A percentile compares a stretch with the other conserved stretches of the same genome.
Conservation (phyloP, 768 basidiomycete genomes). For the Cystofilobasidium bisporidii region DNA sequence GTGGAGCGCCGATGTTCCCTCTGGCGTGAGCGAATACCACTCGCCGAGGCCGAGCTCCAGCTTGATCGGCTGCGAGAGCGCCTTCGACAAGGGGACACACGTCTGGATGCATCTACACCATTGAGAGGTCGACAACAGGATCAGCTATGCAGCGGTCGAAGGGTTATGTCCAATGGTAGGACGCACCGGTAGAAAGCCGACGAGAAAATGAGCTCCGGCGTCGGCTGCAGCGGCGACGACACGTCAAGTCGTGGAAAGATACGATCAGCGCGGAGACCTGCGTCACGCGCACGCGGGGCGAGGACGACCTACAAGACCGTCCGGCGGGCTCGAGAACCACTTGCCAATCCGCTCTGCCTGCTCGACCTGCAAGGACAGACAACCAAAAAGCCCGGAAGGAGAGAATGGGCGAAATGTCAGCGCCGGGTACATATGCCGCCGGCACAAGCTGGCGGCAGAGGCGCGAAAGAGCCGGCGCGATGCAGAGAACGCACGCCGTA, state of each 20-base stretch:
- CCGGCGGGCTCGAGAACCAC: constrained; percentile 3
- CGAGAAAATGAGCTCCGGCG: constrained; percentile 37
- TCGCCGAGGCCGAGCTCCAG: constrained; percentile 39
- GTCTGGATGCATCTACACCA: constrained; percentile 41
- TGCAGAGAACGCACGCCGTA: constrained; percentile 15
- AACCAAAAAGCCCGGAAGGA: background rate
- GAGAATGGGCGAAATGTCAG: background rate
- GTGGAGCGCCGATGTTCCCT: constrained; percentile 32
- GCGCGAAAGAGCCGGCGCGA: background rate
- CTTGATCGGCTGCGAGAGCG: constrained; percentile 28
- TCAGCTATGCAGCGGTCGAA: no score
- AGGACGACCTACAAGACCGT: constrained; percentile 29
- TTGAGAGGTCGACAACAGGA: no score
- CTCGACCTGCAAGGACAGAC: background rate
- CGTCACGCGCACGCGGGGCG: constrained; percentile 30
- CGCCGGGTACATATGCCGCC: background rate
- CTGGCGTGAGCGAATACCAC: constrained; percentile 38
- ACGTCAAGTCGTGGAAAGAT: no score
- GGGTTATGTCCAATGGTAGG: no score
- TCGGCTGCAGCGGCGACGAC: no score
- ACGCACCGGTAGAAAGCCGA: constrained; percentile 40
- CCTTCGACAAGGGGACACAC: constrained; percentile 30
- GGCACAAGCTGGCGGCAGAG: background rate
- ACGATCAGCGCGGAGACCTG: constrained; percentile 29
- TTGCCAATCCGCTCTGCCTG: constrained; percentile 1